Percentiles rank a stretch among this genome's conserved stretches.
These are phyloP conservation scores for Canavalia ensiformis DNA, from an alignment of 306 rosid genomes.

Conservation along the genomic window DNA sequence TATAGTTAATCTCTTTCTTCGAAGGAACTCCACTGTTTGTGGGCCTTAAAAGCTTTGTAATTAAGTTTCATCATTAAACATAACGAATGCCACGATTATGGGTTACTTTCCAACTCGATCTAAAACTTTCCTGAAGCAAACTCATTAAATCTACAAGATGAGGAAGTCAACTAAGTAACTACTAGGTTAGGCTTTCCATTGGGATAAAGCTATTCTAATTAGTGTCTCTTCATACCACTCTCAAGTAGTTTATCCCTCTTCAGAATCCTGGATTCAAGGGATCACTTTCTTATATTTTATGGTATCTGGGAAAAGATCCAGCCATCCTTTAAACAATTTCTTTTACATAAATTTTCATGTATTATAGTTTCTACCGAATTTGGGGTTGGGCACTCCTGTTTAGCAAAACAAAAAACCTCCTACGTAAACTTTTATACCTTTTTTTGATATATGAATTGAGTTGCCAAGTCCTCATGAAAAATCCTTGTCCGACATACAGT, in stretches of 20 bases:
- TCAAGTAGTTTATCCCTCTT: constrained; percentile 29
- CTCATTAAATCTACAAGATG: background rate
- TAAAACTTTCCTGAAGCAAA: constrained; percentile 28
- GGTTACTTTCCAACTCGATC: constrained; percentile 7
- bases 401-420: too few species aligned
- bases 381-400: too few species aligned
- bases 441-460: background rate
- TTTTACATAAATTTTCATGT: background rate
- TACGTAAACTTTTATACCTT: background rate
- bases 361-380: background rate
- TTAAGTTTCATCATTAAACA: constrained; percentile 39
- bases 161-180: constrained; percentile 35
- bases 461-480: constrained; percentile 10
- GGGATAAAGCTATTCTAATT: constrained; percentile 11
- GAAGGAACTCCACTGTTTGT: constrained; percentile 33
- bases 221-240: constrained; percentile 44
- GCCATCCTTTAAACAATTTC: background rate
- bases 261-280: constrained; percentile 42
- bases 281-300: constrained; percentile 13
- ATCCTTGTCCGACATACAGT: background rate
- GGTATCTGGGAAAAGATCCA: constrained; percentile 2
- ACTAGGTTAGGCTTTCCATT: constrained; percentile 41
- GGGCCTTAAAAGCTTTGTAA: constrained; percentile 22
- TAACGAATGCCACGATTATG: constrained; percentile 7
- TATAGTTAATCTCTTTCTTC: background rate